These are phyloP conservation scores for Hyphopichia wangnamkhiaoensis DNA, from an alignment of 1,139 yeast genomes.

Conservation along the genomic window DNA sequence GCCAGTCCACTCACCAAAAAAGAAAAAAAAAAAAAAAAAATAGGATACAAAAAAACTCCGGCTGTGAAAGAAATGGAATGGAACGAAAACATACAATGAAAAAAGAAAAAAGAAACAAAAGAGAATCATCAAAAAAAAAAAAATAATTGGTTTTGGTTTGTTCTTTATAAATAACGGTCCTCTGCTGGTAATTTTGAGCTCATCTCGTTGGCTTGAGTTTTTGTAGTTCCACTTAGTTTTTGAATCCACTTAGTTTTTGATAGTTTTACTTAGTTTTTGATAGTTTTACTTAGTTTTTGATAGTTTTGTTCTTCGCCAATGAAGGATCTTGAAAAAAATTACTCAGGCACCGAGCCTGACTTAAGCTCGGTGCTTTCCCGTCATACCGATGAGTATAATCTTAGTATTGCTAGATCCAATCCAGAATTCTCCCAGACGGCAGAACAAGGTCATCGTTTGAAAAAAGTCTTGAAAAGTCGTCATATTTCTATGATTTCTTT, in stretches of 20 bases:
- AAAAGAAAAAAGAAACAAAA: no score
- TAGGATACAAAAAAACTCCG: no score
- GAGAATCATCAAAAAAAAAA: no score
- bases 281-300: background rate
- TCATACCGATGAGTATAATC: constrained; percentile 52
- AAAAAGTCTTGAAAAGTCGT: constrained; percentile 64
- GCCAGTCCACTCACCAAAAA: no score
- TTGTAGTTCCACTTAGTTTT: no score
- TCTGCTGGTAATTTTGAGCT: no score
- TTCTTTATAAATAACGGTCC: no score
- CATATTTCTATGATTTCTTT: constrained; percentile 75
- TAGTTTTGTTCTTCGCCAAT: background rate
- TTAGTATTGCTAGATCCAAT: constrained; percentile 40
- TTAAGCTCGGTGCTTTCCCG: constrained; percentile 35
- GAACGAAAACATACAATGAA: no score
- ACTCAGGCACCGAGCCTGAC: constrained; percentile 14
- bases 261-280: background rate
- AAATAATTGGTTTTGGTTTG: no score
- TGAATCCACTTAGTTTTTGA: background rate
- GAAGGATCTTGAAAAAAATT: constrained; percentile 23
- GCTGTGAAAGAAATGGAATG: no score
- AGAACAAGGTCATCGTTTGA: constrained; percentile 51
- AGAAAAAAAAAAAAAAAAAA: no score
- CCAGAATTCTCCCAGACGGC: constrained; percentile 16
- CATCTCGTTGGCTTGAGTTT: no score